phyloP scores from a whole-genome alignment of 1,284 basidiomycete species.

The Ganoderma multipileum region DNA sequence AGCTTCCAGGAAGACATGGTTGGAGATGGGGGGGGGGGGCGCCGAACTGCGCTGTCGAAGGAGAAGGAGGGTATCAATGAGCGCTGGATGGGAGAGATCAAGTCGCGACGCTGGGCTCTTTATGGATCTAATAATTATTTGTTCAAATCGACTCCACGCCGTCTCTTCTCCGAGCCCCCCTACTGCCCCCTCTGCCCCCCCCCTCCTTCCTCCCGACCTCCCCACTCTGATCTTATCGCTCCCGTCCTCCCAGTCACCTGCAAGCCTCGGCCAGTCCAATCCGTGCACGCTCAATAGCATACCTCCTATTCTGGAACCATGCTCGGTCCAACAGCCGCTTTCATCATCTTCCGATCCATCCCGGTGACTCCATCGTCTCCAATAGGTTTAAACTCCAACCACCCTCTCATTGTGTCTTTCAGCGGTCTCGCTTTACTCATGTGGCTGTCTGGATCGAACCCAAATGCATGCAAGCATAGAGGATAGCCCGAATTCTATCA shows the following conservation, averaged over 20 bases:
- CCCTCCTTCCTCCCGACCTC: neutral
- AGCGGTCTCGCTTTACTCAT: neutral
- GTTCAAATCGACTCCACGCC: neutral
- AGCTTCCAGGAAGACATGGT: conserved; percentile 39
- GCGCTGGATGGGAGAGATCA: conserved; percentile 20
- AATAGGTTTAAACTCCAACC: neutral
- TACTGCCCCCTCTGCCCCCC: neutral
- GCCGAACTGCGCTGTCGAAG: conserved; percentile 24
- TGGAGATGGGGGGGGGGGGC: conserved; percentile 22
- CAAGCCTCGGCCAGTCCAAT: neutral
- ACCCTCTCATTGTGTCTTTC: neutral
- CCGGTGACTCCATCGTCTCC: conserved; percentile 6
- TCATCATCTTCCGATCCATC: conserved; percentile 13
- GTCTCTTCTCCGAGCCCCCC: neutral
- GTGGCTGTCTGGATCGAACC: neutral
- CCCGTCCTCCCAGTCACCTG: conserved; percentile 4
- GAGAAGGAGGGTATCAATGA: conserved; percentile 10
- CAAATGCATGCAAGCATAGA: neutral
- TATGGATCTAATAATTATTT: neutral
- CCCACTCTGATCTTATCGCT: conserved; percentile 21
- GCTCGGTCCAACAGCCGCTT: neutral
- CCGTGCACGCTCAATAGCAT: neutral
- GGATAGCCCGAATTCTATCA: neutral
- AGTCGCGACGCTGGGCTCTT: conserved; percentile 1
- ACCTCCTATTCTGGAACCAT: conserved; percentile 2